Evolutionary conservation across 179 eudicot species (phyloP).

Genomic region (Camellia oleifera): DNA sequence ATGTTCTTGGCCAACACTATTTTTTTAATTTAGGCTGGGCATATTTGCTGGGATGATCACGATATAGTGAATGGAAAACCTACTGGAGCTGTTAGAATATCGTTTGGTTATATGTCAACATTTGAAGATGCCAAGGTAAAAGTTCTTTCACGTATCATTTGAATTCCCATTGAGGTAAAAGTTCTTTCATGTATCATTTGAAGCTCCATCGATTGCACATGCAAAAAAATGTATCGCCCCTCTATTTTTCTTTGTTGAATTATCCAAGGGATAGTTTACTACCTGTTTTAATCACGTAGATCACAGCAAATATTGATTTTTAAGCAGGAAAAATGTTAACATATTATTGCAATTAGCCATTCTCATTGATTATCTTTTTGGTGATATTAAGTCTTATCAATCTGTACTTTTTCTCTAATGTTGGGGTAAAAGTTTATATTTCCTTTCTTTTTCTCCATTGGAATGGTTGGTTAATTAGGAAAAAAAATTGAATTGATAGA

Average conservation of each 20-base stretch:
- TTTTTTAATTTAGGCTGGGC: slow-evolving; percentile 66
- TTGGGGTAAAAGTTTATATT: neutral
- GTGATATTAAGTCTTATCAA: neutral
- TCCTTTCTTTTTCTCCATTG: neutral
- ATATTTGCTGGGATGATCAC: slow-evolving; percentile 93
- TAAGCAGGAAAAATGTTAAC: too few relatives aligned
- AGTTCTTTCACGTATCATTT: slow-evolving; percentile 6
- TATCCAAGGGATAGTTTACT: too few relatives aligned
- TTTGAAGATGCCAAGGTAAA: slow-evolving; percentile 92
- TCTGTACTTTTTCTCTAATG: neutral
- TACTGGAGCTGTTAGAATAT: slow-evolving; percentile 94
- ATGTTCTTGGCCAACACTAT: slow-evolving; percentile 15
- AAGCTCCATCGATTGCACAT: neutral
- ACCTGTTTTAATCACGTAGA: too few relatives aligned
- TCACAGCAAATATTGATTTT: too few relatives aligned
- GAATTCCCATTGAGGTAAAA: neutral
- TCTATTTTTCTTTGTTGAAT: neutral
- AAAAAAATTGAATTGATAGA: neutral
- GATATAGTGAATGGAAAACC: slow-evolving; percentile 91
- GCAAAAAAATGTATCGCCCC: neutral
- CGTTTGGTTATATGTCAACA: slow-evolving; percentile 96
- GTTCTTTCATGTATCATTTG: too few relatives aligned
- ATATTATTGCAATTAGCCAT: neutral
- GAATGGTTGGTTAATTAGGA: neutral
- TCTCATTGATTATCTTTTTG: neutral